A percentile compares a stretch with the other conserved stretches of the same genome.
Evolutionary conservation across 345 rosid genomes (phyloP).

Genomic region (Draba incana): DNA sequence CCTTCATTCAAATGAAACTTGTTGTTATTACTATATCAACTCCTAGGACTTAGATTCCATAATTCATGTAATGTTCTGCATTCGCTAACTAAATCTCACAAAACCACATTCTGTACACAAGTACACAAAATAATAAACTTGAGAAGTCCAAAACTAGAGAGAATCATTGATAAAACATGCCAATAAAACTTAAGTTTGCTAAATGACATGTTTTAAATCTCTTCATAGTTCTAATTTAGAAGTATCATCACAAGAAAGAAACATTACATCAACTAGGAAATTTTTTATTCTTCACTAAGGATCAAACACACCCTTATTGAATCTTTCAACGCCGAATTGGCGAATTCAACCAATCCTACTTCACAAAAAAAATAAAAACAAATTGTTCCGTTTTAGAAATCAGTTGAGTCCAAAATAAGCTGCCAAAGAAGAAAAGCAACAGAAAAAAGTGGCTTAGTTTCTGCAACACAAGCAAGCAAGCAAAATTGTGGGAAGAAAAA

Average conservation of each 20-base stretch:
- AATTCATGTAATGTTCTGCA: neutral
- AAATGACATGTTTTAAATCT: neutral
- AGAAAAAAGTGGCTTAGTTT: neutral
- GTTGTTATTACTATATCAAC: no score
- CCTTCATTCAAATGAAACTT: slow-evolving; percentile 17
- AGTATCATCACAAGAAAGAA: neutral
- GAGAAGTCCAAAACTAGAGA: neutral
- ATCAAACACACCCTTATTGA: slow-evolving; percentile 1
- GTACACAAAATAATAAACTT: neutral
- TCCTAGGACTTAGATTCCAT: neutral
- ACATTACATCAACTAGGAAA: neutral
- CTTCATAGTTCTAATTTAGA: slow-evolving; percentile 3
- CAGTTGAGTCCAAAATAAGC: no score
- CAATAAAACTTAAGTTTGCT: neutral
- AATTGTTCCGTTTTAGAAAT: no score
- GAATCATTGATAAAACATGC: neutral
- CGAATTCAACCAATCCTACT: neutral
- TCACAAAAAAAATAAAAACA: neutral
- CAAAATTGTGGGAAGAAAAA: no score
- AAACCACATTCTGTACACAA: neutral
- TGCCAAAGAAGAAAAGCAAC: no score
- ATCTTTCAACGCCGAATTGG: neutral
- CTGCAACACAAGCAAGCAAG: neutral
- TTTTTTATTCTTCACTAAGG: neutral
- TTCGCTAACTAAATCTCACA: neutral